These are phyloP conservation scores for Zymoseptoria tritici DNA, from an alignment of 2,329 filamentous ascomycete genomes.

Conservation along the genomic window DNA sequence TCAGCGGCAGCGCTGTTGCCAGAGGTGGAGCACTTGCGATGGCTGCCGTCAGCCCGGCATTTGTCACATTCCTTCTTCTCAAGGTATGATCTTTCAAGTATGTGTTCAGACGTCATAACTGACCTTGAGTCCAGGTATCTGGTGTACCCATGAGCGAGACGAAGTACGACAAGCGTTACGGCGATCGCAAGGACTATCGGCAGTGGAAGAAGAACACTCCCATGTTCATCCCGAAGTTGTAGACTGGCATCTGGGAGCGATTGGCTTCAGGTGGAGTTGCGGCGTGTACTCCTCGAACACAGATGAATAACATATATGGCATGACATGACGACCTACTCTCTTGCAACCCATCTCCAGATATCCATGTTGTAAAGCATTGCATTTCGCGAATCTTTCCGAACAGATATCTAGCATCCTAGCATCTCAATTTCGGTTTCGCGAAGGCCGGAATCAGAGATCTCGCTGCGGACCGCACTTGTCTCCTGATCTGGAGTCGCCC, in stretches of 20 bases:
- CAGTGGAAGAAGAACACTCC: constrained; percentile 61
- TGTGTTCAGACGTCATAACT: constrained; percentile 1
- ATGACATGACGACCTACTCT: background rate
- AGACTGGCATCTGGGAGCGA: background rate
- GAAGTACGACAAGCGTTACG: constrained; percentile 61
- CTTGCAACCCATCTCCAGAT: background rate
- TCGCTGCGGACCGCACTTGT: background rate
- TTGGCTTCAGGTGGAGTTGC: background rate
- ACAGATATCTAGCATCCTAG: no score
- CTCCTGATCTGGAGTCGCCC: background rate
- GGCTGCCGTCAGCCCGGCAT: constrained; percentile 55
- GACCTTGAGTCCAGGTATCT: constrained; percentile 26
- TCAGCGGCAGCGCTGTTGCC: constrained; percentile 40
- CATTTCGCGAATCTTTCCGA: no score
- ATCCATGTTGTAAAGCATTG: background rate
- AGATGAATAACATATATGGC: background rate
- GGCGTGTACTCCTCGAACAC: background rate
- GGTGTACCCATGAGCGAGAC: constrained; percentile 60
- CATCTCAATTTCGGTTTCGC: no score
- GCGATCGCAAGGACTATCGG: constrained; percentile 57
- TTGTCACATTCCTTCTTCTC: constrained; percentile 55
- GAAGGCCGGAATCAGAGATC: background rate
- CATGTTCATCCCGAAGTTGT: constrained; percentile 57
- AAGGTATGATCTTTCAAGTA: constrained; percentile 40
- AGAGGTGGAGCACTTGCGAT: constrained; percentile 42